Conservation (phyloP, 345 rosid genomes). For the Corymbia maculata region DNA sequence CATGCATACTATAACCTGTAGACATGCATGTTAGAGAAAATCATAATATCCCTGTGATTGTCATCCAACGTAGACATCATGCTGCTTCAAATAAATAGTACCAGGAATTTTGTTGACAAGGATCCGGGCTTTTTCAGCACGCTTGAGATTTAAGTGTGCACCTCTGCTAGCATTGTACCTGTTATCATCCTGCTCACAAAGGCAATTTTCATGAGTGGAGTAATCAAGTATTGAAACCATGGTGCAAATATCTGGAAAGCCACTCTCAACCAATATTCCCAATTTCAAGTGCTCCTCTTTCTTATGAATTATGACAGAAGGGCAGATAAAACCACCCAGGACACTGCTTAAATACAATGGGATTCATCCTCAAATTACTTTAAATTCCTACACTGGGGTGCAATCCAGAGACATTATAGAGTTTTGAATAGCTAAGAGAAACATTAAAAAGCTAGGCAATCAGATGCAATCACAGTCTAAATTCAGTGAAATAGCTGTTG, state of each 20-base stretch:
- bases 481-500: not conserved
- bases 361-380: not conserved
- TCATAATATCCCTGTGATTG: not conserved
- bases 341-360: not conserved
- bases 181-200: constrained; percentile 77
- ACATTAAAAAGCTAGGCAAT: not conserved
- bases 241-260: not conserved
- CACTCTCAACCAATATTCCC: not conserved
- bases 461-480: not conserved
- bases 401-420: not conserved
- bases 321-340: not conserved
- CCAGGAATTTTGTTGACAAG: constrained; percentile 97
- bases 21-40: not conserved
- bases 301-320: not conserved
- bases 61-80: not conserved
- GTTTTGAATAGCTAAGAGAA: not conserved
- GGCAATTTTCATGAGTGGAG: not conserved
- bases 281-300: not conserved
- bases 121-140: constrained; percentile 90
- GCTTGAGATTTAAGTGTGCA: constrained; percentile 97
- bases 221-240: not conserved
- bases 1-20: not conserved
- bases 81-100: constrained; percentile 8
- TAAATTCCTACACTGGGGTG: not conserved
- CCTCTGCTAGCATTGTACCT: constrained; percentile 97